Base-by-base conservation (phyloP, 2,329 filamentous ascomycete species). In the Colletotrichum tropicale region DNA sequence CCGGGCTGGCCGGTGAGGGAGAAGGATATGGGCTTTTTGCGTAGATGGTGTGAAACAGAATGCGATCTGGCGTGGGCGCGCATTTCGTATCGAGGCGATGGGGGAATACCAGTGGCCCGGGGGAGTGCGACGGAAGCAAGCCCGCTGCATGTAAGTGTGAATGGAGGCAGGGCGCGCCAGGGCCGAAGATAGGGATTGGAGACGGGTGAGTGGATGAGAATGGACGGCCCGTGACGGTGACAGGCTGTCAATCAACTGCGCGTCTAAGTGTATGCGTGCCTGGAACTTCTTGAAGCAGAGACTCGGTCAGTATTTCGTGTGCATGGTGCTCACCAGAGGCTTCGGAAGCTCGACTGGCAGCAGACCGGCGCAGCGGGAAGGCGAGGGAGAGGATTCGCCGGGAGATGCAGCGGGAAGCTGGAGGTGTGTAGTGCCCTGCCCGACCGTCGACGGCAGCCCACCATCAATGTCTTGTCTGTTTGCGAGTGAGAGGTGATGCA, bases 51-150 rank as follows among this genome's bases (percentile, higher is more conserved):
- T 74, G 71, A 74, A 66, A 66, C 61, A 66, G 21, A 21, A 32
- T 18, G 71, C 67, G 67, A 58, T 71, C 69, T 74, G 48, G 67
- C 61, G 58, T 65, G 68, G 18, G 24, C 15, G 61, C 34, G 48
- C 48, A 30, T 15, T 65, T 74, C 67, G 71, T 74, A 71, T 74
- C 61, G 24, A 66, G 26, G 30, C 16, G 21, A 26, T 26, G 26
- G 15, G 12, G 8, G 48, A 30, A 66, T 52, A n/a, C 71, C 67
- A 43, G 61, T 75, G 72, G 68, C 55, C 30, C 61, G 61, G 72
- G 72, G 72, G 72, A 71, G 55, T 5, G 38, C 36, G 28, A 61
- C 68, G 72, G 72, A 75, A 71, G 72, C 72, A 66, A 58, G 67
- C 66, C 15, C 32, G 21, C 38, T 70, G 60, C 52, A 74, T 61